A percentile compares a stretch with the other conserved stretches of the same genome.
These are phyloP conservation scores for Dioszegia hungarica DNA, from an alignment of 768 basidiomycete genomes.

Conservation along the genomic window DNA sequence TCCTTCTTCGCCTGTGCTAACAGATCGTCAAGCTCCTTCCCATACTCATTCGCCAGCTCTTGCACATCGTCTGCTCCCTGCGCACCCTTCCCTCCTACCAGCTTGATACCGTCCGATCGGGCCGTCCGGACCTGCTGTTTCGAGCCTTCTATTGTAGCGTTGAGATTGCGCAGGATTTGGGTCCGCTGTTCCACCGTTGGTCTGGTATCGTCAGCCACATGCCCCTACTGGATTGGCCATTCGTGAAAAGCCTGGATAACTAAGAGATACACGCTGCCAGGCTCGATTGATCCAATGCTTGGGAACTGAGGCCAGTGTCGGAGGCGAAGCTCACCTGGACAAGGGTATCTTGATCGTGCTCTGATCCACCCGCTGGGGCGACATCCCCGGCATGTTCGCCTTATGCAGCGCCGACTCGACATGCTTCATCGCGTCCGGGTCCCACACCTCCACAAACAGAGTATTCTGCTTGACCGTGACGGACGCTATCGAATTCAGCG, in stretches of 20 bases:
- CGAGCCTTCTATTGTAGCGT: slow-evolving; percentile 36
- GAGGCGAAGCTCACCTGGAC: slow-evolving; percentile 27
- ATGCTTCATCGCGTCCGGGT: slow-evolving; percentile 44
- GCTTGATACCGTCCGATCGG: slow-evolving; percentile 44
- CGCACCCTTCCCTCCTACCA: slow-evolving; percentile 30
- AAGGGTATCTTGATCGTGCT: slow-evolving; percentile 45
- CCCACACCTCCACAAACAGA: slow-evolving; percentile 46
- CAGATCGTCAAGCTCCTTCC: slow-evolving; percentile 37
- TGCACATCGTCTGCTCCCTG: slow-evolving; percentile 41
- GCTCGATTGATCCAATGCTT: not conserved
- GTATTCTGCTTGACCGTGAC: slow-evolving; percentile 41
- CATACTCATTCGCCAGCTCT: slow-evolving; percentile 41
- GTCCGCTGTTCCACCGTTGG: slow-evolving; percentile 37
- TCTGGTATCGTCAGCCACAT: slow-evolving; percentile 11
- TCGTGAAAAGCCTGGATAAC: too few relatives aligned
- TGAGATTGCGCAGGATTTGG: slow-evolving; percentile 30
- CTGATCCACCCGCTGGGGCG: slow-evolving; percentile 39
- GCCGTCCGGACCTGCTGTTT: slow-evolving; percentile 45
- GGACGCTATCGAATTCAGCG: slow-evolving; percentile 40
- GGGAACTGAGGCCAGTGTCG: not conserved
- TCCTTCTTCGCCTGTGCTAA: slow-evolving; percentile 46
- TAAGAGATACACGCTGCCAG: too few relatives aligned
- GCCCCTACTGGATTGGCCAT: not conserved
- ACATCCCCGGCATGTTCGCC: slow-evolving; percentile 48
- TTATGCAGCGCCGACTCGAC: slow-evolving; percentile 47